Evolutionary conservation across 2,329 filamentous ascomycete genomes (phyloP).

Genomic region (Colletotrichum sublineola): DNA sequence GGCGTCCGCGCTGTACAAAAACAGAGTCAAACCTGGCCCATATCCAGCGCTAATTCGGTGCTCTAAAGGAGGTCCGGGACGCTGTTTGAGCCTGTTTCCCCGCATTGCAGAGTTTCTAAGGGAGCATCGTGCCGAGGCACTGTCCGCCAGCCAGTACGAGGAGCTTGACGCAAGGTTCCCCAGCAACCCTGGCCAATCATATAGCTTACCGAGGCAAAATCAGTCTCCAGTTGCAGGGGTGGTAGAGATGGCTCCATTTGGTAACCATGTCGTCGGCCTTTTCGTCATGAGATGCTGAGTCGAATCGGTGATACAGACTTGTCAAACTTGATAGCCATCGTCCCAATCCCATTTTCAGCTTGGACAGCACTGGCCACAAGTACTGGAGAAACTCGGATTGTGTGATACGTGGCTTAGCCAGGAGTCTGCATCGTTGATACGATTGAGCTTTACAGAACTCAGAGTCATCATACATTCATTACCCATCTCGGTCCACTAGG

Average conservation of each 20-base stretch:
- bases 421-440: background rate
- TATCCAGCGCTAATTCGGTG: slow-evolving; percentile 1
- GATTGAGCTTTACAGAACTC: background rate
- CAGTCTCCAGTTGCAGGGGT: slow-evolving; percentile 2
- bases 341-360: background rate
- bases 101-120: background rate
- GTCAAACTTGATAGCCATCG: background rate
- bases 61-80: slow-evolving; percentile 12
- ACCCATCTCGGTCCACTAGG: no score
- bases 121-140: slow-evolving; percentile 39
- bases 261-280: slow-evolving; percentile 35
- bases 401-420: no score
- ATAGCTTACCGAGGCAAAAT: slow-evolving; percentile 35
- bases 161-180: slow-evolving; percentile 15
- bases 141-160: slow-evolving; percentile 16
- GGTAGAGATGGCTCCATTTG: slow-evolving; percentile 8
- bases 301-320: slow-evolving; percentile 16
- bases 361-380: background rate
- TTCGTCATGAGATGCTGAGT: slow-evolving; percentile 13
- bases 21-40: background rate
- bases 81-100: slow-evolving; percentile 9
- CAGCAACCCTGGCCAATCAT: slow-evolving; percentile 19
- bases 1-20: slow-evolving; percentile 8
- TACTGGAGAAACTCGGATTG: background rate
- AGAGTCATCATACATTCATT: no score